A percentile compares a stretch with the other conserved stretches of the same genome.
These are phyloP conservation scores for Diaporthe eres DNA, from an alignment of 2,329 filamentous ascomycete species.

Conservation along the genomic window DNA sequence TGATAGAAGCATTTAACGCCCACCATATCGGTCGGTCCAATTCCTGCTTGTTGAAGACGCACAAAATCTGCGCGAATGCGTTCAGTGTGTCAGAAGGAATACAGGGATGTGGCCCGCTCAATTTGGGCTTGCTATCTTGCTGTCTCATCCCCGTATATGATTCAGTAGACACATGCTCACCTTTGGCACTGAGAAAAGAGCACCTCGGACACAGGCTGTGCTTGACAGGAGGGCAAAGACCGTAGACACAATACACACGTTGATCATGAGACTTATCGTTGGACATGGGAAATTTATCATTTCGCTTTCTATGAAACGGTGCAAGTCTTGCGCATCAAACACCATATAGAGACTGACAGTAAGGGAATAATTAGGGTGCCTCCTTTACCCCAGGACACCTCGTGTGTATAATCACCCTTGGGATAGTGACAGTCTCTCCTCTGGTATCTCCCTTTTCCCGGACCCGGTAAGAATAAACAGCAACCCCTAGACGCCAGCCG, in stretches of 20 bases:
- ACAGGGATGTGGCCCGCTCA: not conserved
- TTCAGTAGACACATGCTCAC: not conserved
- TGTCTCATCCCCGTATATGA: not conserved
- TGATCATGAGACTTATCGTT: not conserved
- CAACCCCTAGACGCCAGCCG: conserved; percentile 21
- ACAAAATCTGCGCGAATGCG: not conserved
- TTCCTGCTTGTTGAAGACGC: not conserved
- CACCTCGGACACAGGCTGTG: not conserved
- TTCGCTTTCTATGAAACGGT: conserved; percentile 26
- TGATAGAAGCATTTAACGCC: not conserved
- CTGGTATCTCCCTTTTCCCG: conserved; percentile 31
- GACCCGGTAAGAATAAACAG: conserved; percentile 11
- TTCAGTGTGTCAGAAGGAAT: no score
- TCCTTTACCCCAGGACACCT: conserved; percentile 6
- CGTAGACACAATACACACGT: not conserved
- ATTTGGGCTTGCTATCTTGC: not conserved
- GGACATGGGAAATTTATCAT: conserved; percentile 9
- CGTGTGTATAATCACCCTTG: conserved; percentile 7
- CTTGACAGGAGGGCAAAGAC: not conserved
- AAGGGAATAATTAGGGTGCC: conserved; percentile 28
- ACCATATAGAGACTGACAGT: conserved; percentile 18
- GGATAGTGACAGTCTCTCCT: conserved; percentile 31
- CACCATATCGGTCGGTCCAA: not conserved
- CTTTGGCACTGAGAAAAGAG: not conserved
- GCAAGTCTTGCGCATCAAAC: conserved; percentile 17